Evolutionary conservation across 2,329 filamentous ascomycete genomes (phyloP), one percentile per base, ranked within the genome.

Genomic region (Arthrobotrys conoides): DNA sequence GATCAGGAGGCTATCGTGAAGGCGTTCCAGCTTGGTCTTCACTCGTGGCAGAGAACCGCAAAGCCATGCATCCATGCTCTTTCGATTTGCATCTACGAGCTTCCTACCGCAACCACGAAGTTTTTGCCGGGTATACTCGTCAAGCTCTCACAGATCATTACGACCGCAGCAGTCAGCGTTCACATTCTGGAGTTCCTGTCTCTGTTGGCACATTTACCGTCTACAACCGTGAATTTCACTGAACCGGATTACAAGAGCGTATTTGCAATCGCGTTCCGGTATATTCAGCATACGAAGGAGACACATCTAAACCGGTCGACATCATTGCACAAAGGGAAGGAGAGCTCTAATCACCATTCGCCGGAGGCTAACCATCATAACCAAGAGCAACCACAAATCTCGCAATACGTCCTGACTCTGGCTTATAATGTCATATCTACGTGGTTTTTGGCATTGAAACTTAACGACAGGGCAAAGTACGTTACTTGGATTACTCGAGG

Each of bases 161-260:
- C 96, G 0, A 94, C 97, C 82, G 91, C 93, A 5, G 90, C 94
- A 71, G 92, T 97, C 41, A 94, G 95, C 9, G 92, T 97, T 79
- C 96, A 99, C 83, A 97, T 99, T 78, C 87, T 99, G 63, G 96
- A 99, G 83, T 98, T 99, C 82, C 87, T 99, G n/a, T 92, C 93
- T 9, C 91, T 93, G 63, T 88, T 99, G 30, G 94, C 94, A 67
- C 91, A 95, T 41, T 86, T 97, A 73, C 93, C 93, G 9, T 89
- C 93, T 78, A 88, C 97, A 0, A 96, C 94, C 83, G 90, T 93
- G 83, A 96, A 97, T 83, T 93, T 97, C 83, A 89, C 93, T 65
- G 91, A 96, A 81, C 93, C 97, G 49, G 94, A 98, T 82, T 97
- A 95, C 84, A 92, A 93, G 80, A 94, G 93, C 68, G 93, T 98